These are phyloP conservation scores for Thalassia testudinum DNA, from an alignment of 116 monocot genomes.

Conservation along the genomic window DNA sequence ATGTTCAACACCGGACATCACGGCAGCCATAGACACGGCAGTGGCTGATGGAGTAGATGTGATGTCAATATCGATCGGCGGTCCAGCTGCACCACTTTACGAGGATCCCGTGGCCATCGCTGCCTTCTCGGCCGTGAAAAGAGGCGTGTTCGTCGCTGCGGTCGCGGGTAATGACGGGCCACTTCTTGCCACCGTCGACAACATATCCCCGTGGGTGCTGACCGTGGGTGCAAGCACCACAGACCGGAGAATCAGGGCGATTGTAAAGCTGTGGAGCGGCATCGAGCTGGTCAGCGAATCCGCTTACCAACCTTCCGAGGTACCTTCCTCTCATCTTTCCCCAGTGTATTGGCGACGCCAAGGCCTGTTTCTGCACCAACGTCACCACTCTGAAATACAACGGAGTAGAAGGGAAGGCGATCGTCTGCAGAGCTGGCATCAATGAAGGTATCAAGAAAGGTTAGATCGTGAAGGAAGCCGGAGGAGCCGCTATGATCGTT, in stretches of 20 bases:
- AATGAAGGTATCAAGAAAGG: neutral
- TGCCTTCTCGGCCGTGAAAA: constrained; percentile 5
- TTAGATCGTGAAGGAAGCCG: constrained; percentile 4
- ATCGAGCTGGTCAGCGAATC: constrained; percentile 1
- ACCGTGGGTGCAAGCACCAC: constrained; percentile 14
- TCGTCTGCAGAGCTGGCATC: neutral
- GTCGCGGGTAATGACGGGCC: constrained; percentile 12
- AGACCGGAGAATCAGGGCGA: neutral
- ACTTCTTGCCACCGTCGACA: neutral
- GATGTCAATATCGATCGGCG: constrained; percentile 12
- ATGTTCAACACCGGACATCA: neutral
- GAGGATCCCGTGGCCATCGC: constrained; percentile 2
- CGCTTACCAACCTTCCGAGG: neutral
- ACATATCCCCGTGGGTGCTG: constrained; percentile 11
- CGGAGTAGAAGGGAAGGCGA: constrained; percentile 11
- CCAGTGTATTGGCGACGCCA: neutral
- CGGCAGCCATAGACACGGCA: constrained; percentile 7
- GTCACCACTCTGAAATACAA: neutral
- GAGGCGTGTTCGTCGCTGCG: constrained; percentile 8
- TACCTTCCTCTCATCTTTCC: constrained; percentile 1
- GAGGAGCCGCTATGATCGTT: constrained; percentile 13
- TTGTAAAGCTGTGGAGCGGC: constrained; percentile 9
- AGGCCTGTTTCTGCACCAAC: neutral
- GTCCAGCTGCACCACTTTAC: neutral
- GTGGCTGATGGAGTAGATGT: constrained; percentile 16